phyloP scores from a whole-genome alignment of 2,329 filamentous ascomycete species.

The Beauveria asiatica region DNA sequence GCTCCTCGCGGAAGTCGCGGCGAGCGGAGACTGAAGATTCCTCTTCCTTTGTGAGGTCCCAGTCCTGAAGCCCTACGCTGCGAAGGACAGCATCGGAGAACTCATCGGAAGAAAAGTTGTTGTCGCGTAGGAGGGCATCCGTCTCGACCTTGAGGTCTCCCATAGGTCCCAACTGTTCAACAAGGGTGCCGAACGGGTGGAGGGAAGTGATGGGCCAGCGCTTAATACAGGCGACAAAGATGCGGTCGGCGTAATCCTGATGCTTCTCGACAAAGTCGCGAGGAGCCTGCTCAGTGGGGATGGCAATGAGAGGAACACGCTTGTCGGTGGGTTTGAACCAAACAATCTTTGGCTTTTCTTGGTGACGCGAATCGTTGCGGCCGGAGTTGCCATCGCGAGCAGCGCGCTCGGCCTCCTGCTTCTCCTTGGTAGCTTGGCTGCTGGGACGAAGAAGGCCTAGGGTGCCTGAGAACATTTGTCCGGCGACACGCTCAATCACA shows the following conservation, averaged over 20 bases:
- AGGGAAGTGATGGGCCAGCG: slow-evolving; percentile 99
- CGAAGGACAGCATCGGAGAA: slow-evolving; percentile 94
- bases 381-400: slow-evolving; percentile 71
- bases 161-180: slow-evolving; percentile 95
- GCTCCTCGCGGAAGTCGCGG: slow-evolving; percentile 83
- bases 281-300: slow-evolving; percentile 94
- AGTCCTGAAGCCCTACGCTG: slow-evolving; percentile 86
- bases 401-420: slow-evolving; percentile 92
- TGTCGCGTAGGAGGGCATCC: slow-evolving; percentile 90
- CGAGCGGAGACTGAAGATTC: slow-evolving; percentile 64
- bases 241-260: slow-evolving; percentile 92
- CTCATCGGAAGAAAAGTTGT: slow-evolving; percentile 96
- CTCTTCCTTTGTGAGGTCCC: slow-evolving; percentile 77
- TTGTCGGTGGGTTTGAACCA: slow-evolving; percentile 99
- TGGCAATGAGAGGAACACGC: slow-evolving; percentile 94
- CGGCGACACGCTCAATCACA: slow-evolving; percentile 91
- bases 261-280: slow-evolving; percentile 98
- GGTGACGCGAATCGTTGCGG: slow-evolving; percentile 67
- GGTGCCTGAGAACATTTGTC: slow-evolving; percentile 98
- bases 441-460: slow-evolving; percentile 89
- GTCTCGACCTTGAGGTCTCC: slow-evolving; percentile 96
- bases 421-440: slow-evolving; percentile 98
- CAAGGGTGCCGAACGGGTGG: slow-evolving; percentile 93
- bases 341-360: slow-evolving; percentile 98
- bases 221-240: slow-evolving; percentile 99